Percentiles rank a stretch among this genome's conserved stretches.
phyloP scores from a whole-genome alignment of 345 rosid species.

The Populus ilicifolia region DNA sequence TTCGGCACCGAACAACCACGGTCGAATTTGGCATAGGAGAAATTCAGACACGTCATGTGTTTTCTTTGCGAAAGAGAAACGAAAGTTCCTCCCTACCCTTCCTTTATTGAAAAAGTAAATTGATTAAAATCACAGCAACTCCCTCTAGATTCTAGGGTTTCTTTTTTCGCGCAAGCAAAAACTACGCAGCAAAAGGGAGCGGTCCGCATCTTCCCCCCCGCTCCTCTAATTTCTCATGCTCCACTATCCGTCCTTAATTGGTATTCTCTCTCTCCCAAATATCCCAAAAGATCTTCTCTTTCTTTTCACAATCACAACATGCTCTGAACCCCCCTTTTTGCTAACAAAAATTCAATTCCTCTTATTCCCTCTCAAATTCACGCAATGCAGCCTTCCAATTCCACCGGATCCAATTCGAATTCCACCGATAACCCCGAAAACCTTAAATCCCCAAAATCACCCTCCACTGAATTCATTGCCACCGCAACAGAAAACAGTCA shows the following conservation, averaged over 20 bases:
- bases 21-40: background rate
- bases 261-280: background rate
- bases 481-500: background rate
- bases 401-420: constrained; percentile 12
- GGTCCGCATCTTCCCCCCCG: background rate
- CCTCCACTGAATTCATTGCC: background rate
- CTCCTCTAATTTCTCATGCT: background rate
- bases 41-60: background rate
- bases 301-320: background rate
- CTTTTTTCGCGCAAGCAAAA: background rate
- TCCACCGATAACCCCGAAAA: constrained; percentile 16
- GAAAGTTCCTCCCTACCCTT: background rate
- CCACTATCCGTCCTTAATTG: background rate
- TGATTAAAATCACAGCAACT: constrained; percentile 5
- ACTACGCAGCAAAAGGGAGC: background rate
- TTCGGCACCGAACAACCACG: too few species aligned
- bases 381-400: constrained; percentile 37
- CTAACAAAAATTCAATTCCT: background rate
- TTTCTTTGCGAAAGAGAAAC: background rate
- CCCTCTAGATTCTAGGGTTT: constrained; percentile 52
- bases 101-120: background rate
- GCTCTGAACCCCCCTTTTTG: background rate
- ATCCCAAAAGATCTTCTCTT: background rate
- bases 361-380: background rate
- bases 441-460: constrained; percentile 15